Evolutionary conservation across 805 yeast species (phyloP).

Genomic region (Yarrowia divulgata): DNA sequence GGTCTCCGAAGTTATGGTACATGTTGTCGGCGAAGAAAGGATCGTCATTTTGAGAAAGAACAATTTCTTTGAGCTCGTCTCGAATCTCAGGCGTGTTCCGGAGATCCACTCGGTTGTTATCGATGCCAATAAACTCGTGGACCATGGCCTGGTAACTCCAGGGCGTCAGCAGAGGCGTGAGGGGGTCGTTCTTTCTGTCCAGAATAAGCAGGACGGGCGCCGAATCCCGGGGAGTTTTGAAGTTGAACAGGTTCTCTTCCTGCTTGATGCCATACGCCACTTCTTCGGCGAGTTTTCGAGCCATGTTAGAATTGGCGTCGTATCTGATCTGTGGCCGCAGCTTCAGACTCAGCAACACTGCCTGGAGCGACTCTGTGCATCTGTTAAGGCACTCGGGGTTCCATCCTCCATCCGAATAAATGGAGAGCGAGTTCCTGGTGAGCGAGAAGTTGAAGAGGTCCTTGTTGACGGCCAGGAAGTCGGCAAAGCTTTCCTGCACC

Average conservation of each 20-base stretch:
- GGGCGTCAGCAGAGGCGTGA: constrained; percentile 89
- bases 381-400: constrained; percentile 55
- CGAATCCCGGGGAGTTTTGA: constrained; percentile 61
- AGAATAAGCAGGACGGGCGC: constrained; percentile 77
- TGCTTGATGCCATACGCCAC: constrained; percentile 52
- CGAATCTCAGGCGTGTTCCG: constrained; percentile 62
- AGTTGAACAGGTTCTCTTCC: constrained; percentile 64
- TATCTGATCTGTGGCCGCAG: constrained; percentile 79
- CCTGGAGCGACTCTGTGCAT: constrained; percentile 57
- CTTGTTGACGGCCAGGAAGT: constrained; percentile 75
- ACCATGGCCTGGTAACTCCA: constrained; percentile 99
- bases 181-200: constrained; percentile 88
- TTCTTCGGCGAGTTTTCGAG: constrained; percentile 73
- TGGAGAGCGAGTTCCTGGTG: constrained; percentile 46
- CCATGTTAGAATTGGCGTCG: constrained; percentile 72
- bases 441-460: constrained; percentile 61
- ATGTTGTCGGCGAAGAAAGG: constrained; percentile 77
- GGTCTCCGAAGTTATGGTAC: constrained; percentile 92
- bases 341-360: constrained; percentile 73
- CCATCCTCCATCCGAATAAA: constrained; percentile 54
- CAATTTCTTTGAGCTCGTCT: constrained; percentile 68
- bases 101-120: constrained; percentile 79
- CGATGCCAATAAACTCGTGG: constrained; percentile 85
- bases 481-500: constrained; percentile 85
- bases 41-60: constrained; percentile 68